These are phyloP conservation scores for Didymella keratinophila DNA, from an alignment of 2,329 filamentous ascomycete species.

Conservation along the genomic window DNA sequence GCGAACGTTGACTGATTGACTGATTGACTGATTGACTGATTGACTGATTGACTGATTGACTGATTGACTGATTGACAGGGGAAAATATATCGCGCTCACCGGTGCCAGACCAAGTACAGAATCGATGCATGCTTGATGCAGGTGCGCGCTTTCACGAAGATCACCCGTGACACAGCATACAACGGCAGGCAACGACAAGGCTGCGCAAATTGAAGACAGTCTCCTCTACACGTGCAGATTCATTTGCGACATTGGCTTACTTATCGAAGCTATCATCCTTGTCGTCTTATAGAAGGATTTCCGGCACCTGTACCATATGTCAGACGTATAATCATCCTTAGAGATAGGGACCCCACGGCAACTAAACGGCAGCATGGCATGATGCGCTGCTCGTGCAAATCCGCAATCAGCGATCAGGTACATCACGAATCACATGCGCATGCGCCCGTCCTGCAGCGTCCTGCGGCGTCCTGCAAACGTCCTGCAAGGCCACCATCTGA, in stretches of 20 bases:
- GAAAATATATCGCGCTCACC: conserved; percentile 6
- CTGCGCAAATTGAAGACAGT: conserved; percentile 8
- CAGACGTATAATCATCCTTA: conserved; percentile 20
- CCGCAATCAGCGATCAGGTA: conserved; percentile 34
- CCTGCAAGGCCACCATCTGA: conserved; percentile 13
- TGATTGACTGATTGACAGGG: background rate
- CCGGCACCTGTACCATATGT: conserved; percentile 12
- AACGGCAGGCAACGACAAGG: conserved; percentile 6
- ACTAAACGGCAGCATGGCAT: conserved; percentile 8
- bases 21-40: background rate
- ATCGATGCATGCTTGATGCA: conserved; percentile 13
- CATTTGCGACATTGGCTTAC: conserved; percentile 15
- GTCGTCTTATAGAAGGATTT: conserved; percentile 6
- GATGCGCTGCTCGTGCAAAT: conserved; percentile 25
- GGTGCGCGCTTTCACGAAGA: conserved; percentile 12
- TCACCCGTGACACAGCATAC: conserved; percentile 4
- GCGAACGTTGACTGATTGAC: conserved; percentile 2
- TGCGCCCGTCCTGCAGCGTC: conserved; percentile 23
- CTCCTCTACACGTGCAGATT: conserved; percentile 4
- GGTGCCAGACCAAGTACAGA: conserved; percentile 7
- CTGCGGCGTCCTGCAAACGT: conserved; percentile 21
- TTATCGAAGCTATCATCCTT: conserved; percentile 1
- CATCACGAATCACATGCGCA: conserved; percentile 38
- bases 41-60: background rate
- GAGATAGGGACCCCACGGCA: conserved; percentile 18